A percentile compares a stretch with the other conserved stretches of the same genome.
Conservation (phyloP, 768 basidiomycete species). For the Pholiota microspora region DNA sequence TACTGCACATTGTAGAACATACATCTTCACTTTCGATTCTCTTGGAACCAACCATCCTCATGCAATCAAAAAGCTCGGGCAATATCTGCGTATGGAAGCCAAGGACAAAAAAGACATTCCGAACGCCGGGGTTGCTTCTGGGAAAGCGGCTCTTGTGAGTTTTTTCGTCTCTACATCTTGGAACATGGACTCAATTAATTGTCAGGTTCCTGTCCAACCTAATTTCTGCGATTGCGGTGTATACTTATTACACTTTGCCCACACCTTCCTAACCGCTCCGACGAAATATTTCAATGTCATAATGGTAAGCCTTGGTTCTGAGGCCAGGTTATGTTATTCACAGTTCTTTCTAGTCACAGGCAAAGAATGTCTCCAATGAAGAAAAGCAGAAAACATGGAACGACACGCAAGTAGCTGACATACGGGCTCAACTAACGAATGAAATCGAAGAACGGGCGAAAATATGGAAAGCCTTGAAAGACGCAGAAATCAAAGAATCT, state of each 20-base stretch:
- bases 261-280: conserved; percentile 71
- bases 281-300: conserved; percentile 49
- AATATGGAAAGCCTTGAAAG: conserved; percentile 47
- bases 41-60: conserved; percentile 71
- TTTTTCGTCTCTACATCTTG: background rate
- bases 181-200: background rate
- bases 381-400: conserved; percentile 54
- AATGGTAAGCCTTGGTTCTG: conserved; percentile 28
- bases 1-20: conserved; percentile 48
- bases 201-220: conserved; percentile 81
- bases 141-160: conserved; percentile 53
- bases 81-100: conserved; percentile 79
- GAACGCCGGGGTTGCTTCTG: conserved; percentile 36
- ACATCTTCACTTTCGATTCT: conserved; percentile 90
- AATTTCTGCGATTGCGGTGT: conserved; percentile 94
- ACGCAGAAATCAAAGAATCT: conserved; percentile 30
- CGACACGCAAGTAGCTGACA: conserved; percentile 39
- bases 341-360: conserved; percentile 19
- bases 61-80: conserved; percentile 55
- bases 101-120: conserved; percentile 57
- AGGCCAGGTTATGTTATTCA: too few relatives aligned
- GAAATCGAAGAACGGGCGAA: conserved; percentile 45
- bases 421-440: conserved; percentile 43
- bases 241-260: conserved; percentile 85
- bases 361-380: conserved; percentile 29